Percentiles rank a stretch among this genome's conserved stretches.
These are phyloP conservation scores for Metschnikowia similis DNA, from an alignment of 805 yeast genomes.

Conservation along the genomic window DNA sequence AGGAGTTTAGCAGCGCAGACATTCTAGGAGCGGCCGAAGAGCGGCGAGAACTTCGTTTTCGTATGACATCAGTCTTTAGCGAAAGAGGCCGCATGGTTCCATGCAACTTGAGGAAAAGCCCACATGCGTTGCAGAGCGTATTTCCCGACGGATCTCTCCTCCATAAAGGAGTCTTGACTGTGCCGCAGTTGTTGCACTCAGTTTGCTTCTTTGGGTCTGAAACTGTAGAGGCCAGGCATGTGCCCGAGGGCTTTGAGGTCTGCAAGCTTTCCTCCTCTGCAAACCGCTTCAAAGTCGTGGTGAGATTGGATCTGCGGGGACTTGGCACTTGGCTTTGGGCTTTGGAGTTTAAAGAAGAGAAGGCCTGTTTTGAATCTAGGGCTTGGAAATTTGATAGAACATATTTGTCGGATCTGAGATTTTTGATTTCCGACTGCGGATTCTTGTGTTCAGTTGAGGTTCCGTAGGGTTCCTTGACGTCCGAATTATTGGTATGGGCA, in stretches of 20 bases:
- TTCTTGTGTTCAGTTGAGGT: too few relatives aligned
- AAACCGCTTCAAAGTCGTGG: conserved; percentile 10
- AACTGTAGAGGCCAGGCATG: neutral
- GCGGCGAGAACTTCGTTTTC: conserved; percentile 48
- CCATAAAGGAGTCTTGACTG: conserved; percentile 61
- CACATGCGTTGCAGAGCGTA: conserved; percentile 63
- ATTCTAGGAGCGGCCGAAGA: conserved; percentile 11
- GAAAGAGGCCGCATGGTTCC: conserved; percentile 61
- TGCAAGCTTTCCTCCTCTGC: neutral
- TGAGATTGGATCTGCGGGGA: conserved; percentile 13
- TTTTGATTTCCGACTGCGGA: too few relatives aligned
- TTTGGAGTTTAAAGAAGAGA: neutral
- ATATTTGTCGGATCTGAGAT: too few relatives aligned
- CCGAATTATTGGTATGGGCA: too few relatives aligned
- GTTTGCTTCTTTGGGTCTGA: conserved; percentile 18
- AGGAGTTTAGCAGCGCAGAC: conserved; percentile 6
- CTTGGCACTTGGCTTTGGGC: neutral
- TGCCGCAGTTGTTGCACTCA: conserved; percentile 56
- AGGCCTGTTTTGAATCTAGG: neutral
- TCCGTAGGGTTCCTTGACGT: too few relatives aligned
- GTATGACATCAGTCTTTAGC: conserved; percentile 53
- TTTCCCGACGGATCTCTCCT: conserved; percentile 56
- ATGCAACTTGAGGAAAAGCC: conserved; percentile 54
- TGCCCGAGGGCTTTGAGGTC: neutral
- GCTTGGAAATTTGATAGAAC: neutral